Percentiles rank a stretch among this genome's conserved stretches.
These are phyloP conservation scores for Botryosphaeria agaves DNA, from an alignment of 2,329 filamentous ascomycete genomes.

Conservation along the genomic window DNA sequence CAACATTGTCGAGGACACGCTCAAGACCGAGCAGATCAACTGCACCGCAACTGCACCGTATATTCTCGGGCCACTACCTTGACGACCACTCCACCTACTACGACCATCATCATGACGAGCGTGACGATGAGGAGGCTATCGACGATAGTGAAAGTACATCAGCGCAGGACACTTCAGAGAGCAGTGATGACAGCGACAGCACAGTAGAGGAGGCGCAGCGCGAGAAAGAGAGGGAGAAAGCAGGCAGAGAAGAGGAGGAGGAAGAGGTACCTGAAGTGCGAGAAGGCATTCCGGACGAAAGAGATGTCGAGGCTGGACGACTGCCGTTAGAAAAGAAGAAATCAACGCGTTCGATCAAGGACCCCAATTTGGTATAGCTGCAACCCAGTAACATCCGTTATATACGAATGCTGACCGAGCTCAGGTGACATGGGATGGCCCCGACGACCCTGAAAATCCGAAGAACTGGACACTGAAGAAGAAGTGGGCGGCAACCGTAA, in stretches of 20 bases:
- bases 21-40: constrained; percentile 5
- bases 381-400: too few relatives aligned
- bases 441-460: constrained; percentile 27
- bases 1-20: constrained; percentile 5
- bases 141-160: too few relatives aligned
- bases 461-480: constrained; percentile 26
- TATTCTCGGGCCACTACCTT: constrained; percentile 15
- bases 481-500: constrained; percentile 27
- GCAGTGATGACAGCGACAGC: too few relatives aligned
- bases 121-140: constrained; percentile 2
- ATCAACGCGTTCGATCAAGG: constrained; percentile 10
- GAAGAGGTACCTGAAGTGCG: constrained; percentile 2
- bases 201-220: too few relatives aligned
- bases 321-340: constrained; percentile 6
- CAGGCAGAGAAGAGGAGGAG: constrained; percentile 4
- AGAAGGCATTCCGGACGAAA: constrained; percentile 1
- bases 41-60: constrained; percentile 8
- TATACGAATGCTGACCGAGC: too few relatives aligned
- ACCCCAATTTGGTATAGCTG: constrained; percentile 12
- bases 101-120: constrained; percentile 5
- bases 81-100: constrained; percentile 15
- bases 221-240: constrained; percentile 2
- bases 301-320: constrained; percentile 4
- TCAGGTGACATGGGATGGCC: constrained; percentile 29
- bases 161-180: too few relatives aligned